Percentiles rank a stretch among this genome's conserved stretches.
These are phyloP conservation scores for Helicostylum pulchrum DNA, from an alignment of 192 early-diverging fungal species.

Conservation along the genomic window DNA sequence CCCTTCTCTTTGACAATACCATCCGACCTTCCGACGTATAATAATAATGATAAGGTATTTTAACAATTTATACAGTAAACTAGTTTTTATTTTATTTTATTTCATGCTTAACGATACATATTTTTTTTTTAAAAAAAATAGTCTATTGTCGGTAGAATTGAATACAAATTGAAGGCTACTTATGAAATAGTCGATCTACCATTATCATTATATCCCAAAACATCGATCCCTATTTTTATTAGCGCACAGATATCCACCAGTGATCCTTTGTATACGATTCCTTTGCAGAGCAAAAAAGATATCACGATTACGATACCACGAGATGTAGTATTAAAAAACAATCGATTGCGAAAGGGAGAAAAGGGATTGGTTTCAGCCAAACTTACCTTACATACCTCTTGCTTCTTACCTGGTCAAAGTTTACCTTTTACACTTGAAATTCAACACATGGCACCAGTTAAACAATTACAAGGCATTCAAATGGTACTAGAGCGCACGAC, in stretches of 20 bases:
- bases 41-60: constrained; percentile 3
- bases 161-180: constrained; percentile 13
- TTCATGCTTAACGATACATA: background rate
- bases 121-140: background rate
- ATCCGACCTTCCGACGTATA: background rate
- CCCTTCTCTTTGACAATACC: constrained; percentile 10
- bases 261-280: background rate
- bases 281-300: constrained; percentile 3
- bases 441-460: constrained; percentile 8
- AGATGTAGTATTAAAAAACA: constrained; percentile 2
- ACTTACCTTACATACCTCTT: background rate
- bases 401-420: constrained; percentile 5
- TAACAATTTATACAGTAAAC: background rate
- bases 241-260: background rate
- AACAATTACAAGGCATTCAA: background rate
- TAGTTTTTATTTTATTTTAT: background rate
- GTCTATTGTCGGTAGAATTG: constrained; percentile 6
- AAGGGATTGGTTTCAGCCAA: background rate
- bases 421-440: constrained; percentile 3
- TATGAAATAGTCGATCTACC: constrained; percentile 7
- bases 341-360: constrained; percentile 6
- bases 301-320: constrained; percentile 3
- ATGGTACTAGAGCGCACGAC: background rate
- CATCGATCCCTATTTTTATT: background rate
- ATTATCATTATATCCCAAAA: constrained; percentile 13